Evolutionary conservation across 1,284 basidiomycete genomes (phyloP).

Genomic region (Afroboletus lepidellus): DNA sequence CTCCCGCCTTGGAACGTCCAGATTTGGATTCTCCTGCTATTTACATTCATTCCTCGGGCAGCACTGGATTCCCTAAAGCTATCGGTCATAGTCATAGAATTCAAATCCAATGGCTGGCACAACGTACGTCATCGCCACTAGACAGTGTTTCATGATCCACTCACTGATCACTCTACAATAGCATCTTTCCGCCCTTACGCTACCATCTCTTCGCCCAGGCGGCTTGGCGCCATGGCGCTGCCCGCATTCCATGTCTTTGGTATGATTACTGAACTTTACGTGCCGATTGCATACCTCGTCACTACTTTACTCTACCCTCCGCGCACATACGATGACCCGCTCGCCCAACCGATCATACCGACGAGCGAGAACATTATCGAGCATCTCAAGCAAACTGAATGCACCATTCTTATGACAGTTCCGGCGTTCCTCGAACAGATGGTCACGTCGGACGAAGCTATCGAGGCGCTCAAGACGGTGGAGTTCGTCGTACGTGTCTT

Average conservation of each 20-base stretch:
- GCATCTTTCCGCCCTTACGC: neutral
- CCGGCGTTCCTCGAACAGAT: slow-evolving; percentile 26
- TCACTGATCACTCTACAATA: slow-evolving; percentile 4
- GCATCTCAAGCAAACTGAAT: neutral
- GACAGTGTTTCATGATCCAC: neutral
- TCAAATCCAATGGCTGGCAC: slow-evolving; percentile 26
- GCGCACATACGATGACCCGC: slow-evolving; percentile 5
- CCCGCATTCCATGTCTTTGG: slow-evolving; percentile 29
- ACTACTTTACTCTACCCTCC: slow-evolving; percentile 18
- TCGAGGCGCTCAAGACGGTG: slow-evolving; percentile 14
- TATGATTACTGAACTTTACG: slow-evolving; percentile 18
- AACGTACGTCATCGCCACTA: slow-evolving; percentile 14
- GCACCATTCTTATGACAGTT: slow-evolving; percentile 20
- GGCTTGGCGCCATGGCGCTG: slow-evolving; percentile 25
- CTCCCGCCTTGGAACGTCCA: slow-evolving; percentile 12
- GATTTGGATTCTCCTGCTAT: slow-evolving; percentile 21
- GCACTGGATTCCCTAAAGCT: slow-evolving; percentile 38
- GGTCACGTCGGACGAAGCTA: slow-evolving; percentile 3
- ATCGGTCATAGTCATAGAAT: slow-evolving; percentile 28
- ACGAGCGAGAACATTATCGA: slow-evolving; percentile 14
- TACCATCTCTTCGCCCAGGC: slow-evolving; percentile 11
- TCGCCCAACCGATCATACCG: slow-evolving; percentile 11
- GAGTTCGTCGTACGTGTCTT: slow-evolving; percentile 18
- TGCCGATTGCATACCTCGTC: slow-evolving; percentile 7
- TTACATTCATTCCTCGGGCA: slow-evolving; percentile 40